Evolutionary conservation across 192 early-diverging fungal genomes (phyloP).

Genomic region (Backusella morwellensis): DNA sequence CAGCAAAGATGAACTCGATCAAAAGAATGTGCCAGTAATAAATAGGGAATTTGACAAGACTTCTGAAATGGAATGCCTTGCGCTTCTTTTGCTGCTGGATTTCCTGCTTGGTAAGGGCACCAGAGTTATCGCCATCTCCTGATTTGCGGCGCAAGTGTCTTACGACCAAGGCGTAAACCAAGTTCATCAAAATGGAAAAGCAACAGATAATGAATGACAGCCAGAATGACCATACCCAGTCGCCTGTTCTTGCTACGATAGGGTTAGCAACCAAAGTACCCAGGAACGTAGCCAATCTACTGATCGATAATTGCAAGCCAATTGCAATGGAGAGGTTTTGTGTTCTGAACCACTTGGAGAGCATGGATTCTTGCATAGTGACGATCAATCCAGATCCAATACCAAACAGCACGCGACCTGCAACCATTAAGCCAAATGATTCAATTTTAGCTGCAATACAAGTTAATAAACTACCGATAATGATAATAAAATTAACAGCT

Average conservation of each 20-base stretch:
- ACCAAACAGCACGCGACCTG: constrained; percentile 55
- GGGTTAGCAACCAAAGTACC: constrained; percentile 68
- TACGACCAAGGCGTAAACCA: constrained; percentile 61
- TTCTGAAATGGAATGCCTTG: constrained; percentile 51
- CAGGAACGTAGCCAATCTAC: constrained; percentile 68
- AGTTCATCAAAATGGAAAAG: constrained; percentile 65
- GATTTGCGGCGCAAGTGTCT: constrained; percentile 36
- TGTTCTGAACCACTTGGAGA: constrained; percentile 74
- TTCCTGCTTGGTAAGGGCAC: constrained; percentile 15
- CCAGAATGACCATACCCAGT: constrained; percentile 46
- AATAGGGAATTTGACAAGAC: constrained; percentile 51
- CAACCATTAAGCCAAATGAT: constrained; percentile 54
- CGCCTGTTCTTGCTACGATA: constrained; percentile 40
- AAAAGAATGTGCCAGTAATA: constrained; percentile 59
- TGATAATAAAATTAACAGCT: constrained; percentile 52
- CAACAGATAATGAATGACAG: constrained; percentile 60
- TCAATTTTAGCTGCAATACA: constrained; percentile 45
- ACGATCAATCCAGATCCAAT: constrained; percentile 71
- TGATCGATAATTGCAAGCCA: constrained; percentile 67
- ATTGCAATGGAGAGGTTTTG: constrained; percentile 67
- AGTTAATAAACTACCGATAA: constrained; percentile 53
- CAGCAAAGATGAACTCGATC: constrained; percentile 57
- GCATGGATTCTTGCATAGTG: constrained; percentile 75
- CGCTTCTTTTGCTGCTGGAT: constrained; percentile 40
- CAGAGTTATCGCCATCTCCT: not conserved